A percentile compares a stretch with the other conserved stretches of the same genome.
Evolutionary conservation across 257 asterid species (phyloP).

Genomic region (Striga asiatica): DNA sequence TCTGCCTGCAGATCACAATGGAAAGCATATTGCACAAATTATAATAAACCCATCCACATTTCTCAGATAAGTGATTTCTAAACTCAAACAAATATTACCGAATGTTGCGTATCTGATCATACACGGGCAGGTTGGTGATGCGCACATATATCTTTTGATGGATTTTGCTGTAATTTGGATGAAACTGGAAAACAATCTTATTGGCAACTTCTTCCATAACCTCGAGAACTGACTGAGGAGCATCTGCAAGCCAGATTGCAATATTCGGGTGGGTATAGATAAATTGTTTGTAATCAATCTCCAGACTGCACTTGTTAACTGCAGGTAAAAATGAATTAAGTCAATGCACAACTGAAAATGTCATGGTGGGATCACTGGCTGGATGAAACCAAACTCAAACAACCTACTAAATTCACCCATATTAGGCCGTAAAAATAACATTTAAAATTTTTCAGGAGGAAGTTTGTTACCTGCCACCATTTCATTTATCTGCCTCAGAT

Average conservation of each 20-base stretch:
- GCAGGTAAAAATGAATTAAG: constrained; percentile 24
- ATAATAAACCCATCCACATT: background rate
- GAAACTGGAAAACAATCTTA: constrained; percentile 72
- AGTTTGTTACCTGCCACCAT: constrained; percentile 77
- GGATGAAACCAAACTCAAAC: background rate
- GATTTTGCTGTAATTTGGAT: constrained; percentile 77
- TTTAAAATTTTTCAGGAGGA: background rate
- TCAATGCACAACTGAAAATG: constrained; percentile 7
- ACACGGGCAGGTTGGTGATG: constrained; percentile 85
- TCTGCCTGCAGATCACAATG: constrained; percentile 54
- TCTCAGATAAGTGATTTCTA: constrained; percentile 1
- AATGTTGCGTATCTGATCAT: constrained; percentile 94
- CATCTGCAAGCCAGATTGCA: constrained; percentile 98
- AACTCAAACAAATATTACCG: constrained; percentile 34
- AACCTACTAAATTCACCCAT: background rate
- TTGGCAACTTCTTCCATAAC: constrained; percentile 98
- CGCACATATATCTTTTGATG: constrained; percentile 84
- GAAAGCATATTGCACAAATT: background rate
- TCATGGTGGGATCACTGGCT: background rate
- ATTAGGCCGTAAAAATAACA: background rate
- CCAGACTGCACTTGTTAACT: constrained; percentile 97
- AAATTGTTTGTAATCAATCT: constrained; percentile 91
- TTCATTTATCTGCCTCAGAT: constrained; percentile 86
- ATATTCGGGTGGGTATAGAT: constrained; percentile 75
- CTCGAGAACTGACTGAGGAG: constrained; percentile 98